Conservation (phyloP, 495 filamentous ascomycete genomes). For the Elasticomyces elasticus region DNA sequence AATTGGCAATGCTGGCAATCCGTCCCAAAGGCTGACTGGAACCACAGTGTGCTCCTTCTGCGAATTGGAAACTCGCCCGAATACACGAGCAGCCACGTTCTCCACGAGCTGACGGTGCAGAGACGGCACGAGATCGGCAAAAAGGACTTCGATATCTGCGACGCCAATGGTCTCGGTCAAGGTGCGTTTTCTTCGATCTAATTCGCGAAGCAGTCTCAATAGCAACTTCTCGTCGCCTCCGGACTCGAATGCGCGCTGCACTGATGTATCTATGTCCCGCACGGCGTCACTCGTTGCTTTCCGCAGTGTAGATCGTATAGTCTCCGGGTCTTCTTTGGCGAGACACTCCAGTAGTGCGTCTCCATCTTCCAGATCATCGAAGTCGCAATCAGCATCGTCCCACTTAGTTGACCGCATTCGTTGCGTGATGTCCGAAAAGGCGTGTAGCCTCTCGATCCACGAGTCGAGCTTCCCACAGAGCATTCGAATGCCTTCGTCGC, state of each 20-base stretch:
- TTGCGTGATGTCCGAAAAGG: constrained; percentile 50
- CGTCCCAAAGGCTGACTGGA: constrained; percentile 57
- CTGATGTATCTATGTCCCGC: constrained; percentile 43
- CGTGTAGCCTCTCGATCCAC: constrained; percentile 58
- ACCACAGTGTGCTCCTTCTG: background rate
- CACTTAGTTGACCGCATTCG: constrained; percentile 58
- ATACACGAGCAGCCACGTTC: background rate
- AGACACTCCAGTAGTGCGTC: constrained; percentile 55
- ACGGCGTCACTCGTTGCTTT: constrained; percentile 50
- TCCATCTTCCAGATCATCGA: constrained; percentile 63
- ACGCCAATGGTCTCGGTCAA: constrained; percentile 7
- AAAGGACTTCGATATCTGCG: background rate
- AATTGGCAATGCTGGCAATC: constrained; percentile 61
- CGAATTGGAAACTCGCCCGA: background rate
- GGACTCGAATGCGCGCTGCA: constrained; percentile 39
- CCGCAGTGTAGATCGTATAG: constrained; percentile 52
- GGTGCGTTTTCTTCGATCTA: constrained; percentile 54
- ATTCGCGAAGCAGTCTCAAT: constrained; percentile 64
- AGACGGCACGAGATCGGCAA: background rate
- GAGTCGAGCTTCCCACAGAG: constrained; percentile 50
- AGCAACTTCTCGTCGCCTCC: constrained; percentile 50
- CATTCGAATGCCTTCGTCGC: constrained; percentile 51
- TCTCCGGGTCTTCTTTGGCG: constrained; percentile 60
- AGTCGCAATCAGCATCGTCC: constrained; percentile 66
- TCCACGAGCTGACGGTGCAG: constrained; percentile 20